Evolutionary conservation across 139 green algal species (phyloP), one percentile per base, ranked within the genome.

Genomic region (Coelastrella sp.): DNA sequence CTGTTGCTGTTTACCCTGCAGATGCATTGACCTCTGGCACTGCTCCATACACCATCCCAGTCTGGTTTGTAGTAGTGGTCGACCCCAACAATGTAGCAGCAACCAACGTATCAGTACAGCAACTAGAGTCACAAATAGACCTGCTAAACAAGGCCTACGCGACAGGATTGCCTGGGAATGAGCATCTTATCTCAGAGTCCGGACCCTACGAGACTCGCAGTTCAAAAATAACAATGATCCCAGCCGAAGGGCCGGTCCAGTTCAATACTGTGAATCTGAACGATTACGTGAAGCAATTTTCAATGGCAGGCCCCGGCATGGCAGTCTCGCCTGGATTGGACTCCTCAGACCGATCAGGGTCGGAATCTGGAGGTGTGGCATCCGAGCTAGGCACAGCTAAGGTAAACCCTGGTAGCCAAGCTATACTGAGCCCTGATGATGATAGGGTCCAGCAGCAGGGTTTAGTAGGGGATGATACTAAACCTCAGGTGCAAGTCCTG

Each of bases 61-160:
- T 88, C 19, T 88, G 83, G 83, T 88, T 88, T 88, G 83, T 88
- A 4, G 83, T 88, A 5, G 83, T 88, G 10, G 56, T 57, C 13
- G 68, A 88, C 32, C 83, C 83, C 20, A 61, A 6, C 71, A 88
- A 80, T 76, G 14, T n/a, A 23, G 47, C 13, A 54, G 68, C 7
- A 5, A 88, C 83, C 47, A 88, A 80, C 19, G 77, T 80, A 3
- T 71, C 80, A 22, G 11, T 80, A 54, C 17, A 73, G 47, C 83
- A 88, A 68, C 65, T 68, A 5, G 66, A 59, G 5, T 22, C 7
- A 54, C 83, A 88, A 17, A 4, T 88, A 3, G 7, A 80, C 4
- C 56, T 88, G 66, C 56, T 88, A 14, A 88, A 88, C 83, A 56
- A 4, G 4, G 83, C 54, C 2, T 88, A 73, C 47, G 22, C 47